A percentile compares a stretch with the other conserved stretches of the same genome.
Conservation (phyloP, 2,329 filamentous ascomycete species). For the Lithohypha guttulata region DNA sequence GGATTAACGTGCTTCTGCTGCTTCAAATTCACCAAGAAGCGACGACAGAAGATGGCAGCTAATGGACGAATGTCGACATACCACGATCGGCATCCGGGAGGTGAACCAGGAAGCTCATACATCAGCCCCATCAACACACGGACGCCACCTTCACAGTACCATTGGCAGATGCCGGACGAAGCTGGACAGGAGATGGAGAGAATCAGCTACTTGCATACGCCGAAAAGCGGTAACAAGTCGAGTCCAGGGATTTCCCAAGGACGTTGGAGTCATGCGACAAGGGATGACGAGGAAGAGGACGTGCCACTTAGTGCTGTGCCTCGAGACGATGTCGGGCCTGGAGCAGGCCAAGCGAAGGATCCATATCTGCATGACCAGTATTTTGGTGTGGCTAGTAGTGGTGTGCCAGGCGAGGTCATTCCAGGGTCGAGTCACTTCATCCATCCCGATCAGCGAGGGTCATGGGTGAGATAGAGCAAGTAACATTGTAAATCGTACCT, state of each 20-base stretch:
- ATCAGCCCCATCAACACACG: neutral
- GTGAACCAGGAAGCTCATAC: neutral
- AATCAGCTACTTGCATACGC: constrained; percentile 1
- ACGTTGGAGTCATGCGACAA: constrained; percentile 10
- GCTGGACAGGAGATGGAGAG: constrained; percentile 17
- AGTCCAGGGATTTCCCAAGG: constrained; percentile 20
- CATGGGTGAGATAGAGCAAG: constrained; percentile 3
- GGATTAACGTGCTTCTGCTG: constrained; percentile 27
- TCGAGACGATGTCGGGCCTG: constrained; percentile 18
- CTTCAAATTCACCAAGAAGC: constrained; percentile 33
- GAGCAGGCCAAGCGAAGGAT: constrained; percentile 15
- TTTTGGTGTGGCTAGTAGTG: constrained; percentile 15
- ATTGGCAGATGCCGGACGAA: neutral
- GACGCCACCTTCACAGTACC: constrained; percentile 3
- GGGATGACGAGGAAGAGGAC: constrained; percentile 11
- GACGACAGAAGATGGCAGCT: constrained; percentile 28
- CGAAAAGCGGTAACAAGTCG: constrained; percentile 11
- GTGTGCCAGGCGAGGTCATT: constrained; percentile 2
- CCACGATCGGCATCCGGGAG: constrained; percentile 16
- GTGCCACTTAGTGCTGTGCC: constrained; percentile 17
- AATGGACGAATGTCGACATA: constrained; percentile 19
- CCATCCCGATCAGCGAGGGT: neutral
- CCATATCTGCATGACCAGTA: constrained; percentile 21
- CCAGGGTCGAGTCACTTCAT: constrained; percentile 1
- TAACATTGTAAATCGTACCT: neutral